Percentiles rank a stretch among this genome's conserved stretches.
These are phyloP conservation scores for Epichloe gansuensis DNA, from an alignment of 2,329 filamentous ascomycete species.

Conservation along the genomic window DNA sequence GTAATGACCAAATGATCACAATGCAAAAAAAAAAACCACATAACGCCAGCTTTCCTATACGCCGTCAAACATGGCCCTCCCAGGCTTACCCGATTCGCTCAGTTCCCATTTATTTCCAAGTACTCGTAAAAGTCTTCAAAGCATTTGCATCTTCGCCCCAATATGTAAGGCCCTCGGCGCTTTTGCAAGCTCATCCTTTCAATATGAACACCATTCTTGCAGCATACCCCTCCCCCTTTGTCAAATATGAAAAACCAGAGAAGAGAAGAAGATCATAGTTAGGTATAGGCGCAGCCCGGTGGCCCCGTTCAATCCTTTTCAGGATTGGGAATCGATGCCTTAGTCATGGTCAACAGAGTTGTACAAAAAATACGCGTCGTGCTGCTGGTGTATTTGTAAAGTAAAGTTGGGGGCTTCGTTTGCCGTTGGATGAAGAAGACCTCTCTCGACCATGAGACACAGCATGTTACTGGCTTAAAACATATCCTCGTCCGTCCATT, in stretches of 20 bases:
- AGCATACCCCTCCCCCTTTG: background rate
- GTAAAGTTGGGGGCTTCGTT: too few species aligned
- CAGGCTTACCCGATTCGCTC: background rate
- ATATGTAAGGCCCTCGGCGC: background rate
- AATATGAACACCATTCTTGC: background rate
- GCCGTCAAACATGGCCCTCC: background rate
- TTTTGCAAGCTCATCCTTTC: background rate
- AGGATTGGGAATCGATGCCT: too few species aligned
- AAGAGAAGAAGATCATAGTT: background rate
- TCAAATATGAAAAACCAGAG: background rate
- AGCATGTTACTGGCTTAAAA: conserved; percentile 22
- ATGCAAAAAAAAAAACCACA: background rate
- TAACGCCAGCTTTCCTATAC: conserved; percentile 1
- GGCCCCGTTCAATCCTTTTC: background rate
- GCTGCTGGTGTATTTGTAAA: background rate
- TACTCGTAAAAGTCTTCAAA: background rate
- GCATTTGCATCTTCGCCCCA: background rate
- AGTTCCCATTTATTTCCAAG: background rate
- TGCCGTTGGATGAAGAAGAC: background rate
- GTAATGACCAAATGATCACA: background rate
- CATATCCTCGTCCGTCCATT: conserved; percentile 54
- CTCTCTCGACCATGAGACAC: background rate
- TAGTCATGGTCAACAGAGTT: too few species aligned
- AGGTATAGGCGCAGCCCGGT: background rate
- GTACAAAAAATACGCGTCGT: background rate